phyloP scores from a whole-genome alignment of 2,329 filamentous ascomycete species.

The Simplicillium aogashimaense region DNA sequence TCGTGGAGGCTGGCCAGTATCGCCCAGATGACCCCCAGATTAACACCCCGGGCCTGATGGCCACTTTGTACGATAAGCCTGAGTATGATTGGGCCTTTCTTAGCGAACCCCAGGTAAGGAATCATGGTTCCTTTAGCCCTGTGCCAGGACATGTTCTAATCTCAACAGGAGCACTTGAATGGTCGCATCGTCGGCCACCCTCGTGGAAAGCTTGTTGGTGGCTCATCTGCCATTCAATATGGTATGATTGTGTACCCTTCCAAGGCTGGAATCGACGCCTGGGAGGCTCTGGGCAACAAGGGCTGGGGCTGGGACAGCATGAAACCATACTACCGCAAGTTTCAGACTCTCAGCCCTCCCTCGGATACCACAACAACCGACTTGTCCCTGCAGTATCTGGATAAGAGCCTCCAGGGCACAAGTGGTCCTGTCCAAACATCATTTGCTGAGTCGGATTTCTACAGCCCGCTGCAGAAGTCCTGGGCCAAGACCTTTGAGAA shows the following conservation, averaged over 20 bases:
- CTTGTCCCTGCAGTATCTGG: constrained; percentile 16
- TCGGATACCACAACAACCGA: constrained; percentile 7
- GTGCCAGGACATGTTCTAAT: constrained; percentile 5
- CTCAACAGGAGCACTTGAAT: constrained; percentile 10
- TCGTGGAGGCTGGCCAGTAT: constrained; percentile 11
- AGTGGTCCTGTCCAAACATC: constrained; percentile 9
- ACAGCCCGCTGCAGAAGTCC: constrained; percentile 8
- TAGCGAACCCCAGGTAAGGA: constrained; percentile 10
- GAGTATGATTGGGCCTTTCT: constrained; percentile 15
- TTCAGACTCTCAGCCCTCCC: constrained; percentile 11
- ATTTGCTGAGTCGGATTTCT: constrained; percentile 8
- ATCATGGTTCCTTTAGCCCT: too few species aligned
- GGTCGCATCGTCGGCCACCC: constrained; percentile 12
- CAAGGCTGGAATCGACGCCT: constrained; percentile 11
- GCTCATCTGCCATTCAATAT: constrained; percentile 13
- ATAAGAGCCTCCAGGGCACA: constrained; percentile 14
- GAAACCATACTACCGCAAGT: constrained; percentile 9
- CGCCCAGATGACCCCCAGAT: constrained; percentile 9
- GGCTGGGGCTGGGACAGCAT: constrained; percentile 11
- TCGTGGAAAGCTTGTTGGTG: constrained; percentile 13
- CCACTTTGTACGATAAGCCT: constrained; percentile 10
- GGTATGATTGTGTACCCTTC: constrained; percentile 13
- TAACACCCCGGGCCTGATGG: constrained; percentile 9
- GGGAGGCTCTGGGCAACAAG: constrained; percentile 9
- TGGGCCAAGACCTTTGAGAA: constrained; percentile 9